Base-by-base conservation (phyloP, 2,329 filamentous ascomycete species). In the Penicillium olsonii region DNA sequence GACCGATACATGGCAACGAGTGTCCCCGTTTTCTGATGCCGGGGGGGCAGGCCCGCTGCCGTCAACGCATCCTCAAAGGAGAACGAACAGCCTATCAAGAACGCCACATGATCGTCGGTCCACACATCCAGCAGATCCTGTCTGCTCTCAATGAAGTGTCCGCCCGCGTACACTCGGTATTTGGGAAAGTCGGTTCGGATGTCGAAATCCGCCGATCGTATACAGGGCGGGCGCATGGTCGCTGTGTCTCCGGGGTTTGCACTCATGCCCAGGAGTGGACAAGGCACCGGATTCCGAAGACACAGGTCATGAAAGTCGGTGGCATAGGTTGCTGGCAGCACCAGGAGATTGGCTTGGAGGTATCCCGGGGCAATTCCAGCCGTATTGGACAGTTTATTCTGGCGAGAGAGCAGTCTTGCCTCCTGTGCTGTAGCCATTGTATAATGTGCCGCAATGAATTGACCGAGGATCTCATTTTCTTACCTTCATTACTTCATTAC, bases 1-100 rank as follows among this genome's bases (percentile, higher is more conserved):
- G 83, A 84, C 14, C 78, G 71, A 59, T 85, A 87, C 80, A 87
- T 87, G 11, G 82, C 70, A 2, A 85, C 80, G 50, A 81, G 82
- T 24, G 78, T 72, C 33, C 67, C 63, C 15, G 76, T 70, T 2
- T 66, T 49, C 4, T 75, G 67, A 58, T 87, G 82, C 2, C 76
- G 72, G 2, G 83, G 78, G 6, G 71, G 56, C 5, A 87, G 67
- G 0, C 78, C 79, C 0, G 78, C 78, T 0, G 61, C 65, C 0
- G 67, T 60, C 18, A 87, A 74, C 3, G 82, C 83, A 2, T 74
- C 68, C 64, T 87, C 84, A 61, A 87, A 87, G 56, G 77, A 82
- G 71, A 80, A 87, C 1, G 78, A 83, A 62, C 84, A 87, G 8
- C 83, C 84, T 53, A 87, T 79, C 37, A 87, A 64, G 60, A 84